A percentile compares a stretch with the other conserved stretches of the same genome.
Conservation (phyloP, 345 rosid species). For the Laguncularia racemosa region DNA sequence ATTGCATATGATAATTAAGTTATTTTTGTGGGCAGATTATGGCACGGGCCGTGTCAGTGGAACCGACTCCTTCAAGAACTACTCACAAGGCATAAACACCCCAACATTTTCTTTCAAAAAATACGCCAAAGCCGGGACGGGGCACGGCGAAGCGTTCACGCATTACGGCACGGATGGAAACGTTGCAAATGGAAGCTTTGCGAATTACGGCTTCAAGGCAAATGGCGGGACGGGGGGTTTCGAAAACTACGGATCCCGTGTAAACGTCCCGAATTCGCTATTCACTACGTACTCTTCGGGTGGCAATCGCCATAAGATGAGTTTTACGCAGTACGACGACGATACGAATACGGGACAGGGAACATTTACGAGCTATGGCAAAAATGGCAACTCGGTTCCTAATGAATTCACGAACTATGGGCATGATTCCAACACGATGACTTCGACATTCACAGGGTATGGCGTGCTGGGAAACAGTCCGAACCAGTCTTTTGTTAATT, state of each 20-base stretch:
- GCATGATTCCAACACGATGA: conserved; percentile 32
- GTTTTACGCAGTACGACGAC: conserved; percentile 33
- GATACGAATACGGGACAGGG: conserved; percentile 46
- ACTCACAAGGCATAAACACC: conserved; percentile 33
- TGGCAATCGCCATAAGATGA: conserved; percentile 27
- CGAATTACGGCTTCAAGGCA: conserved; percentile 40
- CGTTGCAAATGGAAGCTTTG: conserved; percentile 49
- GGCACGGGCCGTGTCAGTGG: conserved; percentile 32
- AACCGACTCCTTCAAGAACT: conserved; percentile 46
- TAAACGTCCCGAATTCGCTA: conserved; percentile 49
- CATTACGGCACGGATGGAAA: conserved; percentile 43
- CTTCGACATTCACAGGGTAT: conserved; percentile 46
- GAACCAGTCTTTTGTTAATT: conserved; percentile 39
- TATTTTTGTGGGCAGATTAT: conserved; percentile 12
- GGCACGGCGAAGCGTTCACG: conserved; percentile 31
- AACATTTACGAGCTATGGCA: conserved; percentile 45
- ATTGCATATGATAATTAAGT: no score
- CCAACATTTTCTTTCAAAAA: conserved; percentile 32
- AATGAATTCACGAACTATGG: conserved; percentile 39
- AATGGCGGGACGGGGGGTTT: conserved; percentile 52
- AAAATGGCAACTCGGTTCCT: conserved; percentile 44
- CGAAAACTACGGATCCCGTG: conserved; percentile 28
- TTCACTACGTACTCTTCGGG: conserved; percentile 36
- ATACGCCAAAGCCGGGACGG: conserved; percentile 33
- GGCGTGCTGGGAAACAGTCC: conserved; percentile 40